Evolutionary conservation across 2,329 filamentous ascomycete species (phyloP).

Genomic region (Cladobotryum protrusum): DNA sequence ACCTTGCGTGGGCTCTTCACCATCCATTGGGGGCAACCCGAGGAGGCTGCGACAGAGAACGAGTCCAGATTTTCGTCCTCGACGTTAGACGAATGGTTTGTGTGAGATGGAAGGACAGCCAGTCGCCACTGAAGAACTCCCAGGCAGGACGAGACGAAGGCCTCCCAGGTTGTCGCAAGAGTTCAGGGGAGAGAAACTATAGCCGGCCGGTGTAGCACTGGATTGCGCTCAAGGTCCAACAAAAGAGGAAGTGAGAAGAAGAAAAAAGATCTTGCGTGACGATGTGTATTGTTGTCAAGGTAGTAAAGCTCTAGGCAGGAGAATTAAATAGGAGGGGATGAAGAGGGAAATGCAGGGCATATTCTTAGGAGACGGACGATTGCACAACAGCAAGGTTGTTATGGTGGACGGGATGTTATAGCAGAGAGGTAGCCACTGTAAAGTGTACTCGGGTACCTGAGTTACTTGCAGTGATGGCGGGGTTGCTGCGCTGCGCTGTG

Average conservation of each 20-base stretch:
- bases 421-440: not conserved
- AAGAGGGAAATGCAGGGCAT: no score
- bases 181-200: not conserved
- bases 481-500: not conserved
- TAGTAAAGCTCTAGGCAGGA: slow-evolving; percentile 8
- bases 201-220: not conserved
- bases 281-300: not conserved
- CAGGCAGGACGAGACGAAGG: no score
- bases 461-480: slow-evolving; percentile 7
- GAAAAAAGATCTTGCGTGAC: not conserved
- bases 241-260: not conserved
- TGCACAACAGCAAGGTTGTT: no score
- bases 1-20: slow-evolving; percentile 40
- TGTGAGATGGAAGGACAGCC: not conserved
- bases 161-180: not conserved
- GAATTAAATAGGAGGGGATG: no score
- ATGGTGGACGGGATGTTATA: no score
- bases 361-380: no score
- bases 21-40: slow-evolving; percentile 36
- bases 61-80: slow-evolving; percentile 14
- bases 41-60: slow-evolving; percentile 21
- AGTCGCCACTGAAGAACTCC: not conserved
- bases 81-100: not conserved
- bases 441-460: not conserved
- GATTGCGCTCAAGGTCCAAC: not conserved